Conservation (phyloP, 2,329 filamentous ascomycete species). For the Fusarium concolor region DNA sequence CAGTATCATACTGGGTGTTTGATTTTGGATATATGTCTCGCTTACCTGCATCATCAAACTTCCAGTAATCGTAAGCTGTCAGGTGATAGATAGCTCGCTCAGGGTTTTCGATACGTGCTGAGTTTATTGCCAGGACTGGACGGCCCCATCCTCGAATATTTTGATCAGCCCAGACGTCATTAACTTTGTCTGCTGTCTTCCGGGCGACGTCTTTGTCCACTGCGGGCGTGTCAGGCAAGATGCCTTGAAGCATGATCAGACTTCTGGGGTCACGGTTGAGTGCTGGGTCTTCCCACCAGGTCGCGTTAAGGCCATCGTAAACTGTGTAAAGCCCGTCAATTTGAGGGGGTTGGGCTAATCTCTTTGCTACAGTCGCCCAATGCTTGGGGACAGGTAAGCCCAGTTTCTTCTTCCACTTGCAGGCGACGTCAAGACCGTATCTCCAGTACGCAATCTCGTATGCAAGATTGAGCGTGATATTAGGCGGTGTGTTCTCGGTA, state of each 20-base stretch:
- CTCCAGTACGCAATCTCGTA: slow-evolving; percentile 73
- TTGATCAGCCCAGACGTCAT: slow-evolving; percentile 55
- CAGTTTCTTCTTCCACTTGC: slow-evolving; percentile 63
- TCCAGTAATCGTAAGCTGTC: slow-evolving; percentile 57
- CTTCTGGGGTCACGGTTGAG: slow-evolving; percentile 58
- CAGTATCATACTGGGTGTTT: background rate
- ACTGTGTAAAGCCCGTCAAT: slow-evolving; percentile 63
- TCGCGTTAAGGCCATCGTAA: slow-evolving; percentile 63
- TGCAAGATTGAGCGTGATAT: slow-evolving; percentile 66
- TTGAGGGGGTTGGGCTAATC: slow-evolving; percentile 65
- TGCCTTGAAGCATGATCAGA: slow-evolving; percentile 58
- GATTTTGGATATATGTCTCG: accelerated
- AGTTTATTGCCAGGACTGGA: slow-evolving; percentile 60
- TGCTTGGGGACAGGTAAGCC: slow-evolving; percentile 54
- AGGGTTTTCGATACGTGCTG: slow-evolving; percentile 55
- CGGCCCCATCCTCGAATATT: slow-evolving; percentile 61
- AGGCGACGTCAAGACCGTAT: slow-evolving; percentile 67
- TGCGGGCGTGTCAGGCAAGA: slow-evolving; percentile 55
- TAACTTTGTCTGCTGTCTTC: slow-evolving; percentile 55
- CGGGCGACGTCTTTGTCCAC: slow-evolving; percentile 52
- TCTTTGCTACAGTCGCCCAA: slow-evolving; percentile 62
- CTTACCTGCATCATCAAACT: slow-evolving; percentile 55
- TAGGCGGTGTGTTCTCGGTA: slow-evolving; percentile 69
- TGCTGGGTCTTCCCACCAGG: slow-evolving; percentile 55
- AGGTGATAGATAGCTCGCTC: slow-evolving; percentile 56